Percentiles rank a stretch among this genome's conserved stretches.
phyloP scores from a whole-genome alignment of 805 yeast species.

The Barnettozyma sucrosica region DNA sequence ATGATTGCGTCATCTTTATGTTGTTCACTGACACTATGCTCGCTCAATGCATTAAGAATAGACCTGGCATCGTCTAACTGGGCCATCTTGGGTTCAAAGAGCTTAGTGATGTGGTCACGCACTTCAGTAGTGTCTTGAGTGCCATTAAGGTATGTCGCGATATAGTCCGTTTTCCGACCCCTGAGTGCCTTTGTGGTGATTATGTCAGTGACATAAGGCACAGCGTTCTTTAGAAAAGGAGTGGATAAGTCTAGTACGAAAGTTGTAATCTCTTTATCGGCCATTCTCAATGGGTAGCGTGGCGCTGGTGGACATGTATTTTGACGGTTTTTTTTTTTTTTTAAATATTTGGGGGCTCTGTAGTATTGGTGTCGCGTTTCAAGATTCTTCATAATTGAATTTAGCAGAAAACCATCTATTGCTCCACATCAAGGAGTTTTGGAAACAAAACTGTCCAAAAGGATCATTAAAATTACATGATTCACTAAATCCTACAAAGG shows the following conservation, averaged over 20 bases:
- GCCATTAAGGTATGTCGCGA: constrained; percentile 29
- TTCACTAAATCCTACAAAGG: constrained; percentile 28
- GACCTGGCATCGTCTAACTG: background rate
- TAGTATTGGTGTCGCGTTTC: too few relatives aligned
- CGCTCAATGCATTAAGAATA: background rate
- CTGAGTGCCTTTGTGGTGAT: constrained; percentile 25
- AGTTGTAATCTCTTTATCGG: constrained; percentile 9
- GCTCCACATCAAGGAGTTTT: too few relatives aligned
- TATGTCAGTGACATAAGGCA: constrained; percentile 38
- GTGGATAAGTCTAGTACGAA: constrained; percentile 43
- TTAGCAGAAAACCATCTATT: too few relatives aligned
- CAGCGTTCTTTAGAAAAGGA: constrained; percentile 27
- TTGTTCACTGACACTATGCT: background rate
- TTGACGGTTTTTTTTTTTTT: background rate
- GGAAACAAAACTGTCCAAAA: too few relatives aligned
- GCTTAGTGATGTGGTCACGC: constrained; percentile 5
- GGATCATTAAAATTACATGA: too few relatives aligned
- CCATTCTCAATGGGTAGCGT: constrained; percentile 6
- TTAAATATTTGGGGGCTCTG: background rate
- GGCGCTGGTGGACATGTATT: too few relatives aligned
- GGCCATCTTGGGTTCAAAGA: constrained; percentile 7
- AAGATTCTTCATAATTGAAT: too few relatives aligned
- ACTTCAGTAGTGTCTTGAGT: constrained; percentile 6
- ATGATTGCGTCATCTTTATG: constrained; percentile 6
- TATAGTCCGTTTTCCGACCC: constrained; percentile 36